Conservation (phyloP, 139 green algal species). For the Chlamydomonas incerta region DNA sequence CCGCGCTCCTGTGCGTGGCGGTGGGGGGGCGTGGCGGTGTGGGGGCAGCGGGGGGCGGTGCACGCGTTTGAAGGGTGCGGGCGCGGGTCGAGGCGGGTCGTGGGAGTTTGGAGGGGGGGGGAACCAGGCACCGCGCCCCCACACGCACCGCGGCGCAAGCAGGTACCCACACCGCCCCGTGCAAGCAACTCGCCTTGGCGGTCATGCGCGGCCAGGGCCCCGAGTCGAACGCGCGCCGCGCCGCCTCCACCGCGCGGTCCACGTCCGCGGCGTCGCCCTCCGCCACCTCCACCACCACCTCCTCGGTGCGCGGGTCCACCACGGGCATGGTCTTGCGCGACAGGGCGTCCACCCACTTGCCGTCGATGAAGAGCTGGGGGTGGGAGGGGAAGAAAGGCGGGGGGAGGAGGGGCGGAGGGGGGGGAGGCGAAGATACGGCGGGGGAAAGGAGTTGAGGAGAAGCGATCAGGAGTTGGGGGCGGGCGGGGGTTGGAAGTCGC, state of each 20-base stretch:
- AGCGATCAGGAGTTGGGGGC: too few species aligned
- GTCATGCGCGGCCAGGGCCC: constrained; percentile 64
- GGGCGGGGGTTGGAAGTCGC: too few species aligned
- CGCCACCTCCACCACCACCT: constrained; percentile 69
- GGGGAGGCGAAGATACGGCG: too few species aligned
- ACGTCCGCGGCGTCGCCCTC: constrained; percentile 75
- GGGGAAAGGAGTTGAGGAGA: too few species aligned
- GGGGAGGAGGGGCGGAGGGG: too few species aligned
- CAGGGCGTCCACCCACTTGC: constrained; percentile 69
- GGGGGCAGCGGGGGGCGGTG: background rate
- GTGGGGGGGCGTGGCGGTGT: too few species aligned
- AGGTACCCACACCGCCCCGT: too few species aligned
- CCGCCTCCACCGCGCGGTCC: constrained; percentile 71
- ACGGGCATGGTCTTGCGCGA: constrained; percentile 58
- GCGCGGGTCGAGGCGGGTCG: too few species aligned
- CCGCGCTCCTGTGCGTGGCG: constrained; percentile 53
- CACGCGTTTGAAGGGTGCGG: too few species aligned
- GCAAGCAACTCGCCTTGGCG: constrained; percentile 31
- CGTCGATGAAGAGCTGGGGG: constrained; percentile 75
- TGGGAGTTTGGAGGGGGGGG: too few species aligned
- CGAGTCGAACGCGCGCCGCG: constrained; percentile 76
- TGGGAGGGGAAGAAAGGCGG: background rate
- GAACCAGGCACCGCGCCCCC: too few species aligned
- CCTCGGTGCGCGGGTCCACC: constrained; percentile 72
- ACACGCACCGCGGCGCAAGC: too few species aligned